phyloP scores from a whole-genome alignment of 257 asterid species.

The Nicotiana knightiana region DNA sequence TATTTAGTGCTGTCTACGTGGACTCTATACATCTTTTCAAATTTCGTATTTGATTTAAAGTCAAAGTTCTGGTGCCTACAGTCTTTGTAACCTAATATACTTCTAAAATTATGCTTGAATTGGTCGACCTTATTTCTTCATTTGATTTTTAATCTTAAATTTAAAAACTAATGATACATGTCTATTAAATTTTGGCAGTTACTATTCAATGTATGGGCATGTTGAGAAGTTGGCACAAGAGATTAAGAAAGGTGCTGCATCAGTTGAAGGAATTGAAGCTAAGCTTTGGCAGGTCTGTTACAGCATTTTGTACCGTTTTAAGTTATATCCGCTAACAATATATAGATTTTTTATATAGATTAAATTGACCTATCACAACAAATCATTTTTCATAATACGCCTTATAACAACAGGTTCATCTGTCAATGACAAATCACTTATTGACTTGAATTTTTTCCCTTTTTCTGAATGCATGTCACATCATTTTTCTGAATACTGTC shows the following conservation, averaged over 20 bases:
- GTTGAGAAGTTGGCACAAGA: slow-evolving; percentile 62
- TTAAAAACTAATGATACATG: background rate
- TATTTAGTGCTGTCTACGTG: too few species aligned
- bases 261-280: slow-evolving; percentile 67
- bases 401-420: too few species aligned
- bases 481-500: too few species aligned
- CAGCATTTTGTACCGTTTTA: too few species aligned
- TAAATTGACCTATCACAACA: background rate
- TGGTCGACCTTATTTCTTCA: background rate
- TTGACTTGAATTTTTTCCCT: too few species aligned
- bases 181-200: slow-evolving; percentile 3
- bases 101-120: background rate
- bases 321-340: too few species aligned
- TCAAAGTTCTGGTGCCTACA: background rate
- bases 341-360: too few species aligned
- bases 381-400: too few species aligned
- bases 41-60: background rate
- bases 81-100: background rate
- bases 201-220: slow-evolving; percentile 67
- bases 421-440: too few species aligned
- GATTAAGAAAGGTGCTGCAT: slow-evolving; percentile 66
- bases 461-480: too few species aligned
- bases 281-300: slow-evolving; percentile 57
- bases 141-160: background rate
- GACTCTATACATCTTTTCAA: too few species aligned